Evolutionary conservation across 352 stramenopile species (phyloP).

Genomic region (Globisporangium splendens): DNA sequence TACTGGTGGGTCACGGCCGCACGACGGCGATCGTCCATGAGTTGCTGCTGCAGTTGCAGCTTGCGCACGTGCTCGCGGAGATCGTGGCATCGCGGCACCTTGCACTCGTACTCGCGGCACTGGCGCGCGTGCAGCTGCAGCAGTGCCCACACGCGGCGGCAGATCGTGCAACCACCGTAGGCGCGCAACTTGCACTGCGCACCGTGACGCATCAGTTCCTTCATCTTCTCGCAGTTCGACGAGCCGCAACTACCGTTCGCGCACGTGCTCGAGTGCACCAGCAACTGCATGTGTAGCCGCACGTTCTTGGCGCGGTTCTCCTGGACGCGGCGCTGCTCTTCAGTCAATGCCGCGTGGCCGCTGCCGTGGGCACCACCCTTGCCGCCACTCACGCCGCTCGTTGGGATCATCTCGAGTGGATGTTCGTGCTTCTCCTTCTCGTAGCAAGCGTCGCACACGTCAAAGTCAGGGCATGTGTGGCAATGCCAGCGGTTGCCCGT

Average conservation of each 20-base stretch:
- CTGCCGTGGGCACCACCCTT: slow-evolving; percentile 9
- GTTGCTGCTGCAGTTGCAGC: slow-evolving; percentile 95
- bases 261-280: slow-evolving; percentile 96
- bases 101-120: slow-evolving; percentile 92
- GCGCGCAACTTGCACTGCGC: slow-evolving; percentile 90
- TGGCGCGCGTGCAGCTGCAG: slow-evolving; percentile 97
- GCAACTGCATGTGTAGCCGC: slow-evolving; percentile 96
- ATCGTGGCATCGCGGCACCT: slow-evolving; percentile 95
- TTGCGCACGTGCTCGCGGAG: slow-evolving; percentile 94
- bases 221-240: slow-evolving; percentile 99
- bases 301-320: slow-evolving; percentile 94
- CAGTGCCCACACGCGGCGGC: slow-evolving; percentile 95
- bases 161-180: slow-evolving; percentile 94
- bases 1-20: slow-evolving; percentile 87
- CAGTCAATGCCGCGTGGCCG: slow-evolving; percentile 32
- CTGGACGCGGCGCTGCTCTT: slow-evolving; percentile 63
- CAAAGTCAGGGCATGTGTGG: slow-evolving; percentile 84
- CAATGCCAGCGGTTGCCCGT: slow-evolving; percentile 88
- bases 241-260: slow-evolving; percentile 90
- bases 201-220: slow-evolving; percentile 95
- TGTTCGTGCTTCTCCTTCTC: slow-evolving; percentile 83
- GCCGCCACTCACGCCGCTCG: slow-evolving; percentile 31
- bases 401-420: slow-evolving; percentile 76
- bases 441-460: slow-evolving; percentile 87
- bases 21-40: slow-evolving; percentile 96